Conservation (phyloP, 2,329 filamentous ascomycete genomes). For the Xenoacremonium recifei region DNA sequence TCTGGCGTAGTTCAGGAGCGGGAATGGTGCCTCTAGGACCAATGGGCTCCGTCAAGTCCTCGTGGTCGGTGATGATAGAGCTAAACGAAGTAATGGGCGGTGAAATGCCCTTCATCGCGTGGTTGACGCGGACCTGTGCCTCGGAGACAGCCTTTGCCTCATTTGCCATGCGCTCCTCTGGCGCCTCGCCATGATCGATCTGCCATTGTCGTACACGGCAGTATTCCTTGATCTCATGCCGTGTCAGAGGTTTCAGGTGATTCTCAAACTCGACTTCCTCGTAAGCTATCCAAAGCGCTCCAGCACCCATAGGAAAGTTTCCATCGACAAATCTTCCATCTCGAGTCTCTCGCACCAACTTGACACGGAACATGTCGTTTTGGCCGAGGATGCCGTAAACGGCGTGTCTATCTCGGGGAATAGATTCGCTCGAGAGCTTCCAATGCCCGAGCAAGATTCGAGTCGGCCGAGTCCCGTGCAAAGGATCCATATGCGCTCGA, state of each 20-base stretch:
- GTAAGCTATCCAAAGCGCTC: constrained; percentile 61
- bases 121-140: constrained; percentile 44
- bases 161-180: constrained; percentile 48
- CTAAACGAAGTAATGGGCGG: constrained; percentile 21
- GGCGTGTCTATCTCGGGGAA: constrained; percentile 54
- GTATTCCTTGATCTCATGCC: constrained; percentile 63
- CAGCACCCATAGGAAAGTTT: constrained; percentile 60
- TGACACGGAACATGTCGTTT: constrained; percentile 65
- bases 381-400: constrained; percentile 61
- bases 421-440: constrained; percentile 50
- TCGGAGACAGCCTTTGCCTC: constrained; percentile 51
- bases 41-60: constrained; percentile 14
- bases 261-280: constrained; percentile 60
- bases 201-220: constrained; percentile 60
- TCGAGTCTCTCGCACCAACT: constrained; percentile 58
- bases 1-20: constrained; percentile 42
- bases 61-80: constrained; percentile 15
- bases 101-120: constrained; percentile 25
- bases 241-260: constrained; percentile 49
- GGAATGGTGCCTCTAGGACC: constrained; percentile 19
- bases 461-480: constrained; percentile 54
- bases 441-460: constrained; percentile 60
- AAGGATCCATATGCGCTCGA: constrained; percentile 33
- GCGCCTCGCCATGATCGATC: constrained; percentile 51
- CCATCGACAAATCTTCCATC: constrained; percentile 57